phyloP scores from a whole-genome alignment of 257 asterid genomes.

The Vinca minor region DNA sequence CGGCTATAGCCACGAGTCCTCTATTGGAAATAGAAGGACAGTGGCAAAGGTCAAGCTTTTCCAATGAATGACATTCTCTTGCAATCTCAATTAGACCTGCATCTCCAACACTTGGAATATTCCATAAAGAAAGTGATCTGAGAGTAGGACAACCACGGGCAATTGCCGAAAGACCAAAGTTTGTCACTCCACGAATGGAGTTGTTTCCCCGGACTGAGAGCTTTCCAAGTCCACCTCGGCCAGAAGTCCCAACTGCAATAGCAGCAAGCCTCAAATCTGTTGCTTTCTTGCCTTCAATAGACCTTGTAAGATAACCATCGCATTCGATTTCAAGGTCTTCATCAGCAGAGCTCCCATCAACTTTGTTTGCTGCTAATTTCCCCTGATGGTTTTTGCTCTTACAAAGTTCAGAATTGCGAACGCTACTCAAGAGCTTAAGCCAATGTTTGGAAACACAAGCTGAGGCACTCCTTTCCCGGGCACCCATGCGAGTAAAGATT shows the following conservation, averaged over 20 bases:
- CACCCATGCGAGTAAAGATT: conserved; percentile 71
- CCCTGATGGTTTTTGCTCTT: conserved; percentile 25
- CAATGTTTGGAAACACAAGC: conserved; percentile 90
- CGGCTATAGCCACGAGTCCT: conserved; percentile 61
- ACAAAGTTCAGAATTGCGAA: conserved; percentile 50
- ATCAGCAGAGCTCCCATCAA: conserved; percentile 18
- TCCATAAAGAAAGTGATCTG: conserved; percentile 67
- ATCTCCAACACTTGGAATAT: conserved; percentile 56
- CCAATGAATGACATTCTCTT: conserved; percentile 62
- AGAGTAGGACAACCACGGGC: conserved; percentile 89
- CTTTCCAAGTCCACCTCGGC: conserved; percentile 97
- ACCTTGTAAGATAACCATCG: conserved; percentile 75
- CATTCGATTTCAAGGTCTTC: conserved; percentile 56
- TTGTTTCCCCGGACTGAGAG: conserved; percentile 70
- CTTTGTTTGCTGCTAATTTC: conserved; percentile 13
- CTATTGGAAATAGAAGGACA: conserved; percentile 61
- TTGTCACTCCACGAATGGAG: conserved; percentile 48
- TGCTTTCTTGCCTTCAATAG: conserved; percentile 89
- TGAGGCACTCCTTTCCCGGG: conserved; percentile 58
- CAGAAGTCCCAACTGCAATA: conserved; percentile 77
- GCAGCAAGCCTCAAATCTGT: conserved; percentile 79
- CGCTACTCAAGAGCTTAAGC: conserved; percentile 55
- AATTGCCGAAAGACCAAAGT: conserved; percentile 64
- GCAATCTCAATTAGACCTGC: conserved; percentile 77
- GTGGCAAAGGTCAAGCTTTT: conserved; percentile 69